phyloP scores from a whole-genome alignment of 108 stramenopile genomes.

The Discostella pseudostelligera region DNA sequence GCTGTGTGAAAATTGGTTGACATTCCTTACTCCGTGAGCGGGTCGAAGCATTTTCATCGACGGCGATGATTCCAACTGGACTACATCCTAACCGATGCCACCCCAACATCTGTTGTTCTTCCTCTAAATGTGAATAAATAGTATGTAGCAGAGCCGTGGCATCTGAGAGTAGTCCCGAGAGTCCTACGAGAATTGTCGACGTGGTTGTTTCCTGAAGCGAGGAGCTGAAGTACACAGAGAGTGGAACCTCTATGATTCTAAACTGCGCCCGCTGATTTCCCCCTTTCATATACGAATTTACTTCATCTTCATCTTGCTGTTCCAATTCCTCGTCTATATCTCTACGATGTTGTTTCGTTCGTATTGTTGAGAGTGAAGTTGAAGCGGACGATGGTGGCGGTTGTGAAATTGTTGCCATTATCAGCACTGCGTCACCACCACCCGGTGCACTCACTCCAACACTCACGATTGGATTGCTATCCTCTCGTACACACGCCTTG shows the following conservation, averaged over 20 bases:
- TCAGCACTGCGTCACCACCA: conserved; percentile 12
- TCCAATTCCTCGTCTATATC: neutral
- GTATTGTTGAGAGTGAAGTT: neutral
- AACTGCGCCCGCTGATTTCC: conserved; percentile 27
- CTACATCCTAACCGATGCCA: conserved; percentile 39
- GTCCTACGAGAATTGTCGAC: conserved; percentile 47
- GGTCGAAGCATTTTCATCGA: conserved; percentile 4
- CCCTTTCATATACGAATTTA: neutral
- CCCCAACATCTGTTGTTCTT: conserved; percentile 45
- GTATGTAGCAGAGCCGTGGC: conserved; percentile 42
- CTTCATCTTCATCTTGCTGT: conserved; percentile 15
- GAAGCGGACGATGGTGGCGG: conserved; percentile 14
- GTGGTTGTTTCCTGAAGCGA: conserved; percentile 5
- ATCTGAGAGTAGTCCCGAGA: conserved; percentile 73
- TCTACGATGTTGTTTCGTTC: neutral
- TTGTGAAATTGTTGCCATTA: conserved; percentile 36
- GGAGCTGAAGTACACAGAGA: conserved; percentile 17
- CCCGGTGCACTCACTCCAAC: conserved; percentile 32
- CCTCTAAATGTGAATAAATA: conserved; percentile 31
- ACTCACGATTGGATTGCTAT: conserved; percentile 59
- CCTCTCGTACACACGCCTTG: conserved; percentile 44
- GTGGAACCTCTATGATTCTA: conserved; percentile 44
- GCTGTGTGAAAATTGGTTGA: conserved; percentile 11
- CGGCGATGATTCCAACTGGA: conserved; percentile 22
- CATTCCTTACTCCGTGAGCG: neutral